Conservation (phyloP, 805 yeast genomes). For the Metahyphopichia silvanorum region DNA sequence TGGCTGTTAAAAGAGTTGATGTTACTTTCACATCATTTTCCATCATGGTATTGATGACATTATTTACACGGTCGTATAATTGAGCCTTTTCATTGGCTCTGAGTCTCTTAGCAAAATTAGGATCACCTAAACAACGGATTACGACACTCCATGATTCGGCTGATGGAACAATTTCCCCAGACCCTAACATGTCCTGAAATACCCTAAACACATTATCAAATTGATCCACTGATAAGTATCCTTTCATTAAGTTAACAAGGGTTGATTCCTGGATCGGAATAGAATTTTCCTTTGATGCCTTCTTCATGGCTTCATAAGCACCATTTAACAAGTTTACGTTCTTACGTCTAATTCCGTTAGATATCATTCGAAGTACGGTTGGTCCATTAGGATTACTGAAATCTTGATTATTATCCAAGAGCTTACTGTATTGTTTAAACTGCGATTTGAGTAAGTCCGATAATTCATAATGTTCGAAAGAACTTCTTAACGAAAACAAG, state of each 20-base stretch:
- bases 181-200: slow-evolving; percentile 48
- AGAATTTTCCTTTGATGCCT: slow-evolving; percentile 19
- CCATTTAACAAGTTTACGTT: slow-evolving; percentile 16
- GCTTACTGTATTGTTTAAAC: slow-evolving; percentile 5
- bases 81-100: slow-evolving; percentile 24
- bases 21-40: slow-evolving; percentile 34
- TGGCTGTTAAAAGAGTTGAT: slow-evolving; percentile 45
- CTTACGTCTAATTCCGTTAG: slow-evolving; percentile 13
- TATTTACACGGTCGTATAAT: slow-evolving; percentile 19
- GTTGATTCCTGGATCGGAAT: slow-evolving; percentile 39
- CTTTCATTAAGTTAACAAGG: slow-evolving; percentile 43
- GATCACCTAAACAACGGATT: slow-evolving; percentile 45
- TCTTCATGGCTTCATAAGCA: slow-evolving; percentile 22
- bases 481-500: slow-evolving; percentile 10
- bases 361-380: slow-evolving; percentile 18
- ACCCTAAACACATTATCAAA: slow-evolving; percentile 38
- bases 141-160: slow-evolving; percentile 58
- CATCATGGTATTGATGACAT: slow-evolving; percentile 27
- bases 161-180: slow-evolving; percentile 37
- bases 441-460: slow-evolving; percentile 3
- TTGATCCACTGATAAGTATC: slow-evolving; percentile 34
- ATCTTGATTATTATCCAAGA: slow-evolving; percentile 11
- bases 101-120: slow-evolving; percentile 21
- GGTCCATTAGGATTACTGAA: slow-evolving; percentile 33
- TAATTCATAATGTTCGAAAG: slow-evolving; percentile 9